Evolutionary conservation across 371 early-diverging fungal genomes (phyloP), one percentile per base, ranked within the genome.

Genomic region (Rhizomucor miehei): DNA sequence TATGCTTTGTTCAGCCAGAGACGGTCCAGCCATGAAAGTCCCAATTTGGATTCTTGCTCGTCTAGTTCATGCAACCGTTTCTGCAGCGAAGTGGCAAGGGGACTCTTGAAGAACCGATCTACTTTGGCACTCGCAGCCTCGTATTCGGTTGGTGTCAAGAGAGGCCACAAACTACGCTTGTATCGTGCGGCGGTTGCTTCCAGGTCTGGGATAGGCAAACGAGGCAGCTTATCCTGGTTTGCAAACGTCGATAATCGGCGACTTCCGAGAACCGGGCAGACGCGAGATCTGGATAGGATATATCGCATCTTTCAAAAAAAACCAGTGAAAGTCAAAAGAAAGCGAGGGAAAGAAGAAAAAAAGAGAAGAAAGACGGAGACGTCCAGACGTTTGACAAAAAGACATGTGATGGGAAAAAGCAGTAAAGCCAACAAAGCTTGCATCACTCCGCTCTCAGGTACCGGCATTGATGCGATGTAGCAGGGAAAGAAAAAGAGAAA

Each of bases 1-100:
- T 97, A 97, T 13, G 89, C 98, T 56, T 90, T 88, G 52, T 81
- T 71, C 9, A 97, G 81, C 94, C 92, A 93, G 21, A 90, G 83
- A 9, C 76, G 74, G 60, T 95, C 96, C 19, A 97, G 70, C 98
- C 98, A 97, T 38, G 86, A 89, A 4, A 69, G 40, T 0, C 70
- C 67, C 4, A 60, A 44, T 16, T 56, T 51, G 1, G 80, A 65
- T 52, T 84, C 85, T 36, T 66, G 66, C 44, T 69, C 72, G 48
- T 85, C 84, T 35, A 78, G 59, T 19, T 79, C 81, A 47, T 82
- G 74, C 13, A 96, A 71, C 6, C 97, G 87, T 3, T 53, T 49
- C 69, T 96, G 97, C 36, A 95, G 74, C 8, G 62, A 69, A 13
- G 84, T 71, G 0, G 90, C 95, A 3, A 91, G 51, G 21, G 68